Base-by-base conservation (phyloP, 148 eudicot genomes). In the Fallopia convolvulus region DNA sequence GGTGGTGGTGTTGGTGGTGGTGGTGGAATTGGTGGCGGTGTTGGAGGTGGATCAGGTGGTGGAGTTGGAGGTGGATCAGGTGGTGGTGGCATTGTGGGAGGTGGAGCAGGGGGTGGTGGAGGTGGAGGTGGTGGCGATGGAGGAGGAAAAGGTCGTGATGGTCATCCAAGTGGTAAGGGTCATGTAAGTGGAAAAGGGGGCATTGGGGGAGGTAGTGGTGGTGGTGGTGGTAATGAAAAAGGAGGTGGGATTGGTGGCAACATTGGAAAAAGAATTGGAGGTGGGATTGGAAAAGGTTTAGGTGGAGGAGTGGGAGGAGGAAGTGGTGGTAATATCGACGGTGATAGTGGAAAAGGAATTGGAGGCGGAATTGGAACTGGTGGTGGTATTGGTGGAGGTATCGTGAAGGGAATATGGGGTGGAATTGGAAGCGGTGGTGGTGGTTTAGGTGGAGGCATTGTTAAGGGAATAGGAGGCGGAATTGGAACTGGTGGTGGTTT, bases 371-470 rank as follows among this genome's bases (percentile, higher is more conserved):
- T 55, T 41, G 78, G 78, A 75, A 33, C 81, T 77, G 56, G 78
- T 53, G 76, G 79, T 47, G 47, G 86, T 78, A 26, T 65, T 77
- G 79, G 85, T 76, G 23, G 85, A 80, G 39, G 72, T 2, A 5
- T 71, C 70, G 86, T 30, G 2, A 21, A 11, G 11, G 66, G 65
- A 8, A 21, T 58, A 7, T 33, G 66, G 11, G 66, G 32, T 8
- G 66, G 58, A 53, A 18, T 15, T 53, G 58, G 58, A 15, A 15
- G 13, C 2, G 33, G 65, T 5, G 65, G 30, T 26, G 30, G 65
- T n/a, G 65, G 65, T 8, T 6, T 60, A 23, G 36, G 66, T 21
- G 66, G 66, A 21, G 66, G 66, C 0, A 23, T 9, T 21, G 66
- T 32, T 8, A 20, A 23, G 32, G 30, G 66, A 9, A 23, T 60